Percentiles rank a stretch among this genome's conserved stretches.
Evolutionary conservation across 2,329 filamentous ascomycete genomes (phyloP).

Genomic region (Alternaria tenuissima): DNA sequence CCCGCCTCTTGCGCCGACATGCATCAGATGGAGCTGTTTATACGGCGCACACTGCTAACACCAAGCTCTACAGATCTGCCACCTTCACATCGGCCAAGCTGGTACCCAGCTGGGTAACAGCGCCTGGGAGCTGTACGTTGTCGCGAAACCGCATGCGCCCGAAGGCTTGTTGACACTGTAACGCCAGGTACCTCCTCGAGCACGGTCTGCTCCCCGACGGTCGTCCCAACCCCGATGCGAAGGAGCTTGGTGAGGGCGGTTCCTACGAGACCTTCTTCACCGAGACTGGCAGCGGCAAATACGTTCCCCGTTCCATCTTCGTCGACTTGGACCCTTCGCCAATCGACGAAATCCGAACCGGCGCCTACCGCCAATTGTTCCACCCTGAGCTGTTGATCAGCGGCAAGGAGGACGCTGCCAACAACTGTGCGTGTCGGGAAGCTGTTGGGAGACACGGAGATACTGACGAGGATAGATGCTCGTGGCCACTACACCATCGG

Average conservation of each 20-base stretch:
- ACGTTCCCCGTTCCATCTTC: constrained; percentile 76
- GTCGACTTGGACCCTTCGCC: constrained; percentile 77
- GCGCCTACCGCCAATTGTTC: constrained; percentile 72
- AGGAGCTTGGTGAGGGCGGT: constrained; percentile 67
- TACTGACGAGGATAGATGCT: constrained; percentile 60
- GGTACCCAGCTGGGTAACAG: constrained; percentile 78
- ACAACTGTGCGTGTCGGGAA: constrained; percentile 66
- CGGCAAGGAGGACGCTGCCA: constrained; percentile 79
- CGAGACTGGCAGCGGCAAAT: constrained; percentile 75
- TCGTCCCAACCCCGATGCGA: constrained; percentile 67
- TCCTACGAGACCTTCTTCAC: constrained; percentile 79
- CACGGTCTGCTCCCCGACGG: constrained; percentile 73
- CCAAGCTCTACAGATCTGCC: constrained; percentile 62
- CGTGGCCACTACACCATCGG: constrained; percentile 79
- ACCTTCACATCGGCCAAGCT: constrained; percentile 75
- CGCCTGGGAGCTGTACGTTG: constrained; percentile 76
- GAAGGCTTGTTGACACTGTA: constrained; percentile 3
- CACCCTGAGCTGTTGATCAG: constrained; percentile 76
- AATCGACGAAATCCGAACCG: constrained; percentile 77
- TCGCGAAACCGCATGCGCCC: constrained; percentile 19
- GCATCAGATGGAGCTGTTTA: constrained; percentile 5
- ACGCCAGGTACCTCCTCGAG: constrained; percentile 73
- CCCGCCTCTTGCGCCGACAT: constrained; percentile 15
- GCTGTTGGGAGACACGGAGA: not conserved
- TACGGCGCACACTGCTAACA: constrained; percentile 22